Evolutionary conservation across 441 rosid genomes (phyloP).

Genomic region (Gossypium schwendimanii): DNA sequence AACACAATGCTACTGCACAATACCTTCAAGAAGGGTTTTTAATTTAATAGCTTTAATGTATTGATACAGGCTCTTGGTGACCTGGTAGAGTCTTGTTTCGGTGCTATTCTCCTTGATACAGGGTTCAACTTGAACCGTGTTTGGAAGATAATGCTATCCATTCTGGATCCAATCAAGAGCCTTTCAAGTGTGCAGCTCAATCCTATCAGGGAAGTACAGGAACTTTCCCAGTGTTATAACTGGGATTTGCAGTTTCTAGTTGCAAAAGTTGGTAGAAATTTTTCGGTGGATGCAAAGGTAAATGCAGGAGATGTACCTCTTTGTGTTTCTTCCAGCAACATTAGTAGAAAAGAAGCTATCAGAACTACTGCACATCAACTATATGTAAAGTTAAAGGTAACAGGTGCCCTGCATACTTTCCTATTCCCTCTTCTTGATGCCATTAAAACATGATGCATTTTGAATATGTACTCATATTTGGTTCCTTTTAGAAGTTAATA

Average conservation of each 20-base stretch:
- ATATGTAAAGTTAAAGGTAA: constrained; percentile 60
- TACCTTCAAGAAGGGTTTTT: constrained; percentile 6
- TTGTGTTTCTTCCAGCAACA: constrained; percentile 39
- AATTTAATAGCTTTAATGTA: constrained; percentile 7
- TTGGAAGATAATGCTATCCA: constrained; percentile 72
- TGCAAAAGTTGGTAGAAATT: constrained; percentile 34
- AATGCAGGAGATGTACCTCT: constrained; percentile 29
- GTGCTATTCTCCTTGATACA: constrained; percentile 77
- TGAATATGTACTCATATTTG: background rate
- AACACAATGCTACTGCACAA: background rate
- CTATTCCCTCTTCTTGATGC: background rate
- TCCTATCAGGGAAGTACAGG: constrained; percentile 67
- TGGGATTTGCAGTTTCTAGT: constrained; percentile 36
- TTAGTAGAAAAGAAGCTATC: constrained; percentile 54
- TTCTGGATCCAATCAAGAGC: constrained; percentile 53
- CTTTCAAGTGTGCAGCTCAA: constrained; percentile 57
- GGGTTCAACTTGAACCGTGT: constrained; percentile 64
- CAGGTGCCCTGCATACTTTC: background rate
- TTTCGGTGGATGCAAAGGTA: constrained; percentile 49
- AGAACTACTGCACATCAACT: constrained; percentile 54
- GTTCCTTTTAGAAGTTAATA: background rate
- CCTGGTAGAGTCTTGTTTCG: constrained; percentile 79
- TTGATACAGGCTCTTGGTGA: constrained; percentile 80
- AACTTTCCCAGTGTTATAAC: constrained; percentile 63
- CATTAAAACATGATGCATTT: constrained; percentile 13